Conservation (phyloP, 495 filamentous ascomycete genomes). For the Neurospora sp. region DNA sequence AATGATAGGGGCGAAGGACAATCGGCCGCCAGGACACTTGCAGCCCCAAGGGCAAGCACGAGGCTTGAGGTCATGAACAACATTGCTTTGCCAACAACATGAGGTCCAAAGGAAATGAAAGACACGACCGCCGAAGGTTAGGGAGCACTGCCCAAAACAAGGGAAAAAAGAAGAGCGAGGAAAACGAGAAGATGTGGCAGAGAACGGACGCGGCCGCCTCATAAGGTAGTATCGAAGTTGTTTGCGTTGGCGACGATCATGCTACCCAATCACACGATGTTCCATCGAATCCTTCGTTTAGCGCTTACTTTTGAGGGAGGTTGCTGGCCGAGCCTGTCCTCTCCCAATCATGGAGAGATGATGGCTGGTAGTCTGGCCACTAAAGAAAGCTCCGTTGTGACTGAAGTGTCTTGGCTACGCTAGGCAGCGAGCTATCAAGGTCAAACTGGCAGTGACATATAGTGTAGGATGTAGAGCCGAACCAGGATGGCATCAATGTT, state of each 20-base stretch:
- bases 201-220: background rate
- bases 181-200: background rate
- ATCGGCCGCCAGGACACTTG: background rate
- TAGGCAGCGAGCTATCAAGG: background rate
- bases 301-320: background rate
- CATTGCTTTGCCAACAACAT: background rate
- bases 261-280: background rate
- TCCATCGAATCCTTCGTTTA: background rate
- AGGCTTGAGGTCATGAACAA: background rate
- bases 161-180: background rate
- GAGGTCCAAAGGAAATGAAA: background rate
- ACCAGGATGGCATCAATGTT: too few relatives aligned
- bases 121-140: background rate
- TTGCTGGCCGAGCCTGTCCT: background rate
- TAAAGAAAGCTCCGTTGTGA: background rate
- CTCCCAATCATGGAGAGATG: background rate
- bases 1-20: constrained; percentile 3
- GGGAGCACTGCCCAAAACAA: background rate
- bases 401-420: background rate
- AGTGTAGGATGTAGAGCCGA: too few relatives aligned
- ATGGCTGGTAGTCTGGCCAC: background rate
- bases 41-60: background rate
- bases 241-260: background rate
- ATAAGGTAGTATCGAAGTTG: background rate
- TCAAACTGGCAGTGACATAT: background rate